Evolutionary conservation across 2,329 filamentous ascomycete species (phyloP), one percentile per base, ranked within the genome.

Genomic region (Calonectria hawksworthii): DNA sequence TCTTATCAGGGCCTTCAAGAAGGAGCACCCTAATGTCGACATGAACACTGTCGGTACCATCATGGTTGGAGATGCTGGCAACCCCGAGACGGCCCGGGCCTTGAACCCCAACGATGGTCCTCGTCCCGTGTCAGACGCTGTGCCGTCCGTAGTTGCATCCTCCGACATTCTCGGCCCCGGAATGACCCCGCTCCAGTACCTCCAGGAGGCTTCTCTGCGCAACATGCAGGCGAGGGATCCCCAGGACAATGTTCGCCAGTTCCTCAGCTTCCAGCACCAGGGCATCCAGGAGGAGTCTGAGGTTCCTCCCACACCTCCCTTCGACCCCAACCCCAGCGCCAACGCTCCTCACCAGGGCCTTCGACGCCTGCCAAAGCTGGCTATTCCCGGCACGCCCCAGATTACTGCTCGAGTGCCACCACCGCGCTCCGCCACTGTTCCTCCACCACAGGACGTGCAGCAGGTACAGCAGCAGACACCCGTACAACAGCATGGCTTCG

Each of bases 161-260:
- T 98, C 96, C 1, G 96, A 98, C 84, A 90, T 98, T 14, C 90
- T 99, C 76, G 96, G 96, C 3, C 93, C 94, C 8, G 91, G 91
- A 44, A 85, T 93, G 16, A 90, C 93, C 28, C 89, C 93, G 30
- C 89, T 96, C 74, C 90, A 91, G 73, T 91, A 93, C 76, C 90
- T 98, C 47, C 93, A 96, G 80, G 93, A 96, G 83, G 92, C 93
- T 64, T 90, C 89, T 52, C 92, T 98, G 21, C 92, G 92, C 73
- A 92, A 89, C 76, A 83, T 98, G 38, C 90, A 94, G 82, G 88
- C 89, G 23, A 91, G 94, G 68, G 96, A 98, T 82, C 94, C 96
- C 8, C 96, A 98, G 84, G 96, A 98, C 86, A 98, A 96, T 80
- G 95, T 99, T 44, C 93, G 95, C 82, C 95, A 98, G 78, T 99